Percentiles rank a stretch among this genome's conserved stretches.
Evolutionary conservation across 2,329 filamentous ascomycete genomes (phyloP).

Genomic region (Geosmithia morbida): DNA sequence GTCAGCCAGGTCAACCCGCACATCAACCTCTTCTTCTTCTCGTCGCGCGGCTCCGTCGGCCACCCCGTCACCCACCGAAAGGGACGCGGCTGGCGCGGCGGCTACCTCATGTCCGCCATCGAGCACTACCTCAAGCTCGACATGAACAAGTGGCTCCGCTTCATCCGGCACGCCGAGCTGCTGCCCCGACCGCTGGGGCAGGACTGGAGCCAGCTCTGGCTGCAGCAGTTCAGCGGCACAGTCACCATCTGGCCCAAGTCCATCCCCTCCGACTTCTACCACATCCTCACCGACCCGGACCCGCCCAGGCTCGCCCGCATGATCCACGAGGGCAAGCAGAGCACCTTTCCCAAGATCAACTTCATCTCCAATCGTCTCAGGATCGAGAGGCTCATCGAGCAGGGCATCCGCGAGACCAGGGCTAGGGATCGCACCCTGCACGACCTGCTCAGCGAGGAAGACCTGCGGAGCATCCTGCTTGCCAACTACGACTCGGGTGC

Average conservation of each 20-base stretch:
- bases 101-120: slow-evolving; percentile 79
- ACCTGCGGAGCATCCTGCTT: slow-evolving; percentile 33
- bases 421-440: slow-evolving; percentile 38
- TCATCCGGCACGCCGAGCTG: slow-evolving; percentile 81
- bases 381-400: slow-evolving; percentile 57
- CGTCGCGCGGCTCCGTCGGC: slow-evolving; percentile 79
- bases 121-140: slow-evolving; percentile 96
- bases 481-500: slow-evolving; percentile 8
- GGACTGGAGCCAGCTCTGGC: slow-evolving; percentile 94
- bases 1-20: slow-evolving; percentile 86
- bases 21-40: slow-evolving; percentile 98
- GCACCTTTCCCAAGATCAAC: slow-evolving; percentile 79
- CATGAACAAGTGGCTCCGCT: slow-evolving; percentile 93
- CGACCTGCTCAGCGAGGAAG: slow-evolving; percentile 46
- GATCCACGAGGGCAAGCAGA: slow-evolving; percentile 82
- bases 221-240: slow-evolving; percentile 87
- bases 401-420: slow-evolving; percentile 39
- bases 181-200: slow-evolving; percentile 82
- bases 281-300: slow-evolving; percentile 76
- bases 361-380: slow-evolving; percentile 82
- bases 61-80: slow-evolving; percentile 87
- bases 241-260: slow-evolving; percentile 94
- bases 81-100: slow-evolving; percentile 89
- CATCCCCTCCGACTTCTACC: slow-evolving; percentile 62
- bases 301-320: slow-evolving; percentile 65